Conservation (phyloP, 2,329 filamentous ascomycete species). For the Davidsoniella eucalypti region DNA sequence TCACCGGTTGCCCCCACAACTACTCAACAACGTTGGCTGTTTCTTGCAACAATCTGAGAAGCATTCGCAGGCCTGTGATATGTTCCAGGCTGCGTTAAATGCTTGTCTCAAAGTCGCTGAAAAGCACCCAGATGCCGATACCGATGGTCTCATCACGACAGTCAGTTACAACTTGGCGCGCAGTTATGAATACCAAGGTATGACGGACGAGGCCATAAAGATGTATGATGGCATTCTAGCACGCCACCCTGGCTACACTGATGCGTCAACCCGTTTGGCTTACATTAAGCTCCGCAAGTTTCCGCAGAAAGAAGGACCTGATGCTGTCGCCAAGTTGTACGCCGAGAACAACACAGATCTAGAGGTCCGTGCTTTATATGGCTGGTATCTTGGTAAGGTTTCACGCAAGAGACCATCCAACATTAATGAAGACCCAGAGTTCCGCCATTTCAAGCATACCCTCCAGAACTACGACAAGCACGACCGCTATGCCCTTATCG, state of each 20-base stretch:
- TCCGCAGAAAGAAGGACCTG: constrained; percentile 72
- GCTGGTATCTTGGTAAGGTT: constrained; percentile 80
- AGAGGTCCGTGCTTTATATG: constrained; percentile 82
- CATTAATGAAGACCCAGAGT: constrained; percentile 75
- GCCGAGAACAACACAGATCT: constrained; percentile 70
- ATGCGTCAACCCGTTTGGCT: constrained; percentile 73
- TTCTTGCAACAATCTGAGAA: constrained; percentile 85
- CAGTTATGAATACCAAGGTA: constrained; percentile 74
- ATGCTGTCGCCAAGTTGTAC: constrained; percentile 71
- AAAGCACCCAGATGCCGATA: constrained; percentile 58
- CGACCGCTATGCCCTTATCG: constrained; percentile 87
- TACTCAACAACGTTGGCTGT: constrained; percentile 94
- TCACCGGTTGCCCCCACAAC: constrained; percentile 68
- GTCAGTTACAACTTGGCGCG: constrained; percentile 94
- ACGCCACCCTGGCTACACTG: constrained; percentile 80
- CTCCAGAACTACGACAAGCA: constrained; percentile 92
- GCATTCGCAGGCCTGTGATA: constrained; percentile 59
- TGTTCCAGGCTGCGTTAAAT: constrained; percentile 83
- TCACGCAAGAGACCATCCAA: constrained; percentile 69
- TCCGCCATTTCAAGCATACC: constrained; percentile 92
- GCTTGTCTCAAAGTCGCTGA: constrained; percentile 63
- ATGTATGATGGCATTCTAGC: constrained; percentile 76
- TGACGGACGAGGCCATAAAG: constrained; percentile 67
- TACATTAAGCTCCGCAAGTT: constrained; percentile 75
- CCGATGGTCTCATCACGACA: constrained; percentile 81